Conservation (phyloP, 768 basidiomycete species). For the Kwoniella botswanensis region DNA sequence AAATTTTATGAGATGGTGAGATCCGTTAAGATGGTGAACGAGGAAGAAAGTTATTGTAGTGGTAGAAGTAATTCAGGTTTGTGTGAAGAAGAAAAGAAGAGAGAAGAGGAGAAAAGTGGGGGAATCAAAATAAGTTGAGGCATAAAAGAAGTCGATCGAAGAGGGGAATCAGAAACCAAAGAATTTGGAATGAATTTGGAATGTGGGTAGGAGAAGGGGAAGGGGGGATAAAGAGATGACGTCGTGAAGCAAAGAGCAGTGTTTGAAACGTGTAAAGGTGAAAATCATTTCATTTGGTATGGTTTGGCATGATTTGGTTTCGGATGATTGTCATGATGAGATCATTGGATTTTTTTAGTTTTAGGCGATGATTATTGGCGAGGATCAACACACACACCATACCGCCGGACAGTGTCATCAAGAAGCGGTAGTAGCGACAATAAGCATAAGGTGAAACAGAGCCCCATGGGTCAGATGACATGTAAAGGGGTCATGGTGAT, state of each 20-base stretch:
- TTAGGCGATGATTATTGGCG: neutral
- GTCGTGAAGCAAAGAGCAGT: conserved; percentile 4
- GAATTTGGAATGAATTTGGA: neutral
- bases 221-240: conserved; percentile 3
- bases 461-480: conserved; percentile 14
- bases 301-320: neutral
- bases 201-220: too few relatives aligned
- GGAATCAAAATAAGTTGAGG: neutral
- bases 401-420: conserved; percentile 4
- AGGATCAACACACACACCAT: neutral
- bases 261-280: conserved; percentile 11
- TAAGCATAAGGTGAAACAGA: conserved; percentile 14
- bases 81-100: neutral
- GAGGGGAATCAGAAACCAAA: neutral
- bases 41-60: neutral
- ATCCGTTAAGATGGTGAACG: neutral
- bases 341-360: conserved; percentile 1
- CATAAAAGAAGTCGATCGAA: neutral
- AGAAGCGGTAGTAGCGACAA: conserved; percentile 6
- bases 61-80: conserved; percentile 4
- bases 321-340: conserved; percentile 2
- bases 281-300: neutral
- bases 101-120: neutral
- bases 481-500: conserved; percentile 1
- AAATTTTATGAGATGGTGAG: neutral